phyloP scores from a whole-genome alignment of 331 rosid species.

The Arachis monticola region DNA sequence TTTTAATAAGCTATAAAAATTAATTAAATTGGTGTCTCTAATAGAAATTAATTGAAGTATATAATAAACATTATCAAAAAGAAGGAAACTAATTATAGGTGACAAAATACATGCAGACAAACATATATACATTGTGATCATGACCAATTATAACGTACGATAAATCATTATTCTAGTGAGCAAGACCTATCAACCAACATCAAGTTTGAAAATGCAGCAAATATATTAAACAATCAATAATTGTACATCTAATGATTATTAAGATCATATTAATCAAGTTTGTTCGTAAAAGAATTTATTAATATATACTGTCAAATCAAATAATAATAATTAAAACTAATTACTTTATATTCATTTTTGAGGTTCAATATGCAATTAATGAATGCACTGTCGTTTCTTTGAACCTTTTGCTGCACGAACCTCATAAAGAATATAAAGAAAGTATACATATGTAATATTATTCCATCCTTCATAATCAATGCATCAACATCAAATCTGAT shows the following conservation, averaged over 20 bases:
- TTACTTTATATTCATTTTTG: not conserved
- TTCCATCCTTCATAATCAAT: not conserved
- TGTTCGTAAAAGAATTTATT: not conserved
- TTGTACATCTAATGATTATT: not conserved
- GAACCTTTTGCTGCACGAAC: not conserved
- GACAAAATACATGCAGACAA: not conserved
- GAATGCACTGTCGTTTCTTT: constrained; percentile 6
- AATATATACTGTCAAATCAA: not conserved
- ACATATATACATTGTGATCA: not conserved
- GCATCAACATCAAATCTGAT: not conserved
- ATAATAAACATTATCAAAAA: too few species aligned
- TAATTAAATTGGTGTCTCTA: too few species aligned
- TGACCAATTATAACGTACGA: not conserved
- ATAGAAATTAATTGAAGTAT: too few species aligned
- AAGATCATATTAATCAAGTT: not conserved
- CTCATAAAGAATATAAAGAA: not conserved
- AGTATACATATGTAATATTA: not conserved
- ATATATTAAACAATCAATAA: not conserved
- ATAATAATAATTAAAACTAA: not conserved
- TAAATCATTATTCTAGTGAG: not conserved
- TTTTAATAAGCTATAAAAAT: too few species aligned
- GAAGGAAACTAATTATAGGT: not conserved
- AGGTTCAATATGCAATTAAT: not conserved
- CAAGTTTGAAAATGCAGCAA: not conserved
- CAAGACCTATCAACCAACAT: not conserved